phyloP scores from a whole-genome alignment of 1,284 basidiomycete genomes.

The Ustilago vetiveriae region DNA sequence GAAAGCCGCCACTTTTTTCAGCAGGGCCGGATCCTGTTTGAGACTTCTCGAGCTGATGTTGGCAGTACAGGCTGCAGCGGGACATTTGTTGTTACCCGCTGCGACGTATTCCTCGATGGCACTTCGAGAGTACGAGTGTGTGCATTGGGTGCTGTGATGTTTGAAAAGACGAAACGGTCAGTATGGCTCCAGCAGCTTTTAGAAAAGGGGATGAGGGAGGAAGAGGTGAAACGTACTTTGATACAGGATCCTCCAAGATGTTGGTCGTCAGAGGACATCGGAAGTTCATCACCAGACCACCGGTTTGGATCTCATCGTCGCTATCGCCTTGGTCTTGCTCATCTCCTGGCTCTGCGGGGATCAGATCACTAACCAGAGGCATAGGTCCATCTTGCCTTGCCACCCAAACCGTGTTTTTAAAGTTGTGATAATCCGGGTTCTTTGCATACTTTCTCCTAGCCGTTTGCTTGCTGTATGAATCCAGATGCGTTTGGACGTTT shows the following conservation, averaged over 20 bases:
- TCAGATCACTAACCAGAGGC: constrained; percentile 54
- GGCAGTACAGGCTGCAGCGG: constrained; percentile 27
- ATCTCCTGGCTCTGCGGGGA: constrained; percentile 26
- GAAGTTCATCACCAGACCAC: constrained; percentile 50
- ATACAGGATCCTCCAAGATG: constrained; percentile 53
- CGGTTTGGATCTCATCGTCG: constrained; percentile 50
- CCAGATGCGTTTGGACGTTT: constrained; percentile 12
- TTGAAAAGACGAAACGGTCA: neutral
- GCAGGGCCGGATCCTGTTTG: constrained; percentile 24
- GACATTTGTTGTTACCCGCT: constrained; percentile 33
- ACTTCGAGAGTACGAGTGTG: constrained; percentile 33
- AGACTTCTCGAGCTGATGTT: constrained; percentile 14
- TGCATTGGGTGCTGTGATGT: constrained; percentile 25
- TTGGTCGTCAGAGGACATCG: constrained; percentile 55
- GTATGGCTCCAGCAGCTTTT: no score
- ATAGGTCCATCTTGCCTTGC: constrained; percentile 50
- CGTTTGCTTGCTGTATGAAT: constrained; percentile 43
- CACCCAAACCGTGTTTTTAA: constrained; percentile 52
- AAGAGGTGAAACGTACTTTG: constrained; percentile 28
- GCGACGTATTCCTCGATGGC: constrained; percentile 33
- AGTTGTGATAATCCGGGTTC: constrained; percentile 47
- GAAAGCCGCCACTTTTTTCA: constrained; percentile 44
- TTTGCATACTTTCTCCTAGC: constrained; percentile 50
- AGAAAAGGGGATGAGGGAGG: neutral
- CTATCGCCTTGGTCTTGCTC: constrained; percentile 9